Evolutionary conservation across 345 rosid species (phyloP).

Genomic region (Dovyalis caffra): DNA sequence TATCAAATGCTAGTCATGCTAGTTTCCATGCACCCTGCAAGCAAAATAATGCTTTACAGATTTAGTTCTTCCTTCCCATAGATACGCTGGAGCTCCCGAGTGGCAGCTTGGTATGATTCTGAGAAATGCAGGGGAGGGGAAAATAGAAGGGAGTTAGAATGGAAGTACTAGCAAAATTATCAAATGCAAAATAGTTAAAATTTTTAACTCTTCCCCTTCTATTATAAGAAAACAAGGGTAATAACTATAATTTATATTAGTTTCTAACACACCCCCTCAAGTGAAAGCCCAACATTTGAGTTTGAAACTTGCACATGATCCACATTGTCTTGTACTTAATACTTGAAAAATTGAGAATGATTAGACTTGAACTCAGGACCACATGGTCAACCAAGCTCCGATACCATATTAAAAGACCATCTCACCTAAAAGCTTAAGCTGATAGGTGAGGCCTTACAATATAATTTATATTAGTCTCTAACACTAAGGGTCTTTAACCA

Average conservation of each 20-base stretch:
- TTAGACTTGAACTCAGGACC: no score
- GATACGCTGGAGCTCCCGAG: constrained; percentile 84
- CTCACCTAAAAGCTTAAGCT: no score
- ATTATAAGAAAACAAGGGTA: background rate
- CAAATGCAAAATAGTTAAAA: background rate
- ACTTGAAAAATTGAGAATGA: no score
- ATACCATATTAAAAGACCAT: no score
- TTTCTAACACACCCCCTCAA: no score
- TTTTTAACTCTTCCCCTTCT: background rate
- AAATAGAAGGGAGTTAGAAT: background rate
- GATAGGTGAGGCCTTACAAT: no score
- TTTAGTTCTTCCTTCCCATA: constrained; percentile 75
- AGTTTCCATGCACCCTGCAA: constrained; percentile 20
- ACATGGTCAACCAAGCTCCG: no score
- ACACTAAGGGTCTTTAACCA: background rate
- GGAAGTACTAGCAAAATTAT: background rate
- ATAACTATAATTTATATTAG: no score
- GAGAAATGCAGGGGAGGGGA: constrained; percentile 10
- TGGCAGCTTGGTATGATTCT: constrained; percentile 92
- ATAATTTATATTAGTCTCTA: no score
- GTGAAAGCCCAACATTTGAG: no score
- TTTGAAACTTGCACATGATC: no score
- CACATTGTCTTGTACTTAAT: no score
- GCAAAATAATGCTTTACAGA: constrained; percentile 21
- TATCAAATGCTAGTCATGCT: background rate